Conservation (phyloP, 139 green algal genomes). For the Chlamydomonas sphaeroides region DNA sequence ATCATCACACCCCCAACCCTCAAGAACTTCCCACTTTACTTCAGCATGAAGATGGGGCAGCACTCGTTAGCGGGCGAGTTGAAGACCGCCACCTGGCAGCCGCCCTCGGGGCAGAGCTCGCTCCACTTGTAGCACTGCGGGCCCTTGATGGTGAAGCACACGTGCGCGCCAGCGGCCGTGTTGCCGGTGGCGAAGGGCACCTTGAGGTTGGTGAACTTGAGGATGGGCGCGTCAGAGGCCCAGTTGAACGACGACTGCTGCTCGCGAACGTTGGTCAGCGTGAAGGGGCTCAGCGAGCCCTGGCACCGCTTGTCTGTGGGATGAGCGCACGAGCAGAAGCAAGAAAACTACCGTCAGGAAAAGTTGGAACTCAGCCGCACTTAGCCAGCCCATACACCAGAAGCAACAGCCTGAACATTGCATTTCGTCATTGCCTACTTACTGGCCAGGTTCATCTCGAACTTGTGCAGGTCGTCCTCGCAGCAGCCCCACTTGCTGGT, state of each 20-base stretch:
- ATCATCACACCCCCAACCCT: too few relatives aligned
- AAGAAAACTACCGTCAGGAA: too few relatives aligned
- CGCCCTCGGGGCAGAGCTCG: neutral
- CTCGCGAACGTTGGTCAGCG: neutral
- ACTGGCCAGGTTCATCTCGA: conserved; percentile 33
- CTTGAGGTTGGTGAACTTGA: conserved; percentile 30
- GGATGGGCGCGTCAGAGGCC: neutral
- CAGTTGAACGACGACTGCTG: conserved; percentile 2
- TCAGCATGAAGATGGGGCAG: neutral
- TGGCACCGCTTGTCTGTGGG: too few relatives aligned
- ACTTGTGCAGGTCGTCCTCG: neutral
- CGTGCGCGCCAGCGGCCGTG: neutral
- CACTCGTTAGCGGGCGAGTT: neutral
- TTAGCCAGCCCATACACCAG: too few relatives aligned
- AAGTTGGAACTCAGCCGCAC: too few relatives aligned
- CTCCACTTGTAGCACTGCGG: neutral
- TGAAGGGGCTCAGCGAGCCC: conserved; percentile 1
- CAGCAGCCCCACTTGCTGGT: conserved; percentile 9
- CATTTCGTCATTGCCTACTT: too few relatives aligned
- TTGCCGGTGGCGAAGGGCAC: neutral
- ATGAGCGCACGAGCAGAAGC: too few relatives aligned
- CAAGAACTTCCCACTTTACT: too few relatives aligned
- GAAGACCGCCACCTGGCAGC: neutral
- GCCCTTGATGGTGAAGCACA: conserved; percentile 35
- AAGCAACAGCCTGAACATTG: too few relatives aligned